Evolutionary conservation across 2,329 filamentous ascomycete species (phyloP).

Genomic region (Diaporthe humulicola): DNA sequence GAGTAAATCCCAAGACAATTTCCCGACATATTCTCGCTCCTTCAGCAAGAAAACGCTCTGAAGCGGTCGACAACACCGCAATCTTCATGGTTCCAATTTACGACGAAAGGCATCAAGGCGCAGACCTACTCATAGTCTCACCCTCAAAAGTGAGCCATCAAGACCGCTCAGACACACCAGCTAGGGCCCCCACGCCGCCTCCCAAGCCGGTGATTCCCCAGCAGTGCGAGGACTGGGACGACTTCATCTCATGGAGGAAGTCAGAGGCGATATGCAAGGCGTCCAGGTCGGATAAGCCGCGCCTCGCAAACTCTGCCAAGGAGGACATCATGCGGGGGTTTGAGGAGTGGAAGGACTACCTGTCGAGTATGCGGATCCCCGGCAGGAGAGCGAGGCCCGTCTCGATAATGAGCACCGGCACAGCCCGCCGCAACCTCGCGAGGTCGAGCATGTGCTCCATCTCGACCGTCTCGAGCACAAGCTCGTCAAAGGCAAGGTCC

Average conservation of each 20-base stretch:
- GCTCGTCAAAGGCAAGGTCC: constrained; percentile 31
- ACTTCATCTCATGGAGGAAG: constrained; percentile 36
- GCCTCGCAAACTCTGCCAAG: constrained; percentile 24
- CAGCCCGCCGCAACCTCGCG: constrained; percentile 9
- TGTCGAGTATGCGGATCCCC: constrained; percentile 20
- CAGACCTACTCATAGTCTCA: constrained; percentile 38
- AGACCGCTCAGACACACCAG: constrained; percentile 18
- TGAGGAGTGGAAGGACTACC: constrained; percentile 35
- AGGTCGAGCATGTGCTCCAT: constrained; percentile 37
- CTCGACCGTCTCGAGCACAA: constrained; percentile 26
- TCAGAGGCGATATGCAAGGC: constrained; percentile 29
- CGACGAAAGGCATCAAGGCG: constrained; percentile 39
- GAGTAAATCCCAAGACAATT: neutral
- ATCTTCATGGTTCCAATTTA: constrained; percentile 39
- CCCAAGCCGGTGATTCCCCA: constrained; percentile 34
- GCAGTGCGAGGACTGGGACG: constrained; percentile 38
- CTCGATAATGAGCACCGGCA: constrained; percentile 31
- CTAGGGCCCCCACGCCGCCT: constrained; percentile 36
- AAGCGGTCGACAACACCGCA: constrained; percentile 8
- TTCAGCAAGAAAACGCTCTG: neutral
- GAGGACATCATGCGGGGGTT: constrained; percentile 33
- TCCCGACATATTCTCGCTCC: neutral
- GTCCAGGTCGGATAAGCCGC: neutral
- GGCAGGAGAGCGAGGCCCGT: constrained; percentile 22
- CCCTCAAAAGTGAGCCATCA: constrained; percentile 18